Base-by-base conservation (phyloP, 1,139 yeast species). In the Debaryomyces psychrophilus region DNA sequence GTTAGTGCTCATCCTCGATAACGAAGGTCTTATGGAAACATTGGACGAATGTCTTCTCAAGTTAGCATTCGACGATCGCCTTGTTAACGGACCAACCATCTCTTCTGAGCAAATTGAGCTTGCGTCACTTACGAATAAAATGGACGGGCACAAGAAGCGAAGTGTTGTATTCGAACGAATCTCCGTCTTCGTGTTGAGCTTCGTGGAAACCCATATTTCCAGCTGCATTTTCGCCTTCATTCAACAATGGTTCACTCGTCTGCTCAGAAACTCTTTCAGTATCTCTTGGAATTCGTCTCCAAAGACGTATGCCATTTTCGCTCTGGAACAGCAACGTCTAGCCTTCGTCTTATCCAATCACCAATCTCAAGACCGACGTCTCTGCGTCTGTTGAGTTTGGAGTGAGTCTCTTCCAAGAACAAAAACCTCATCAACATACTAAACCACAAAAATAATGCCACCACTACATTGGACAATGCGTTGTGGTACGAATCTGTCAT, bases 351-450 rank as follows among this genome's bases (percentile, higher is more conserved):
- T 36, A 82, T 53, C 45, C 57, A 55, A 53, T 81, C 84, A 11
- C 87, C 87, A 12, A 79, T 37, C 27, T 73, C 82, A 8, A 82
- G 59, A 1, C 87, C 85, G 36, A 61, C 53, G 58, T 83, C 88
- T 47, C 69, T 66, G 46, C 69, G 64, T 47, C 69, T 55, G 53
- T 68, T 73, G 44, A 62, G 64, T 31, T 63, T 60, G 17, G 69
- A 76, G 56, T 81, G 84, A 3, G 87, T 81, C 59, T 84, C 90
- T 57, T 83, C 86, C 31, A 84, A 61, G 54, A 83, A 82, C 41
- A 84, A 69, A 44, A 79, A 64, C 2, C 76, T 82, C 31, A 70
- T 52, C 2, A 69, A 20, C 14, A 72, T 52, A 22, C 82, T 75
- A 34, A 67, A 41, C 60, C 65, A 57, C 27, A 82, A 63, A 42